These are phyloP conservation scores for Apiotrichum mycotoxinovorans DNA, from an alignment of 1,284 basidiomycete species.

Conservation along the genomic window DNA sequence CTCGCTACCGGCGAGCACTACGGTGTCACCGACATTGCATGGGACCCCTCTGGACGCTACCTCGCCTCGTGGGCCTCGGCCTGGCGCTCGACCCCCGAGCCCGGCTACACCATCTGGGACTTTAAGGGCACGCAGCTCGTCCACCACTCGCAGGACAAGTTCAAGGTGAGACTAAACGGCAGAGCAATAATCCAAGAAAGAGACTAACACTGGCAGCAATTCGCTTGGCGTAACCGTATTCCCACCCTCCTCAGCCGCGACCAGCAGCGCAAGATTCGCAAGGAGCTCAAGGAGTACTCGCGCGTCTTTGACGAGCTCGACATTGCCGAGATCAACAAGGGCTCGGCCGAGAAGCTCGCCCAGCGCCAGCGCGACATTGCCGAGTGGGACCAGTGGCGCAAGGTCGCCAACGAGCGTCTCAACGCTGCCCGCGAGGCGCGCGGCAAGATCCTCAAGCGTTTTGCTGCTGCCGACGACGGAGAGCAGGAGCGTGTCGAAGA, in stretches of 20 bases:
- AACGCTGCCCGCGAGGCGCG: conserved; percentile 35
- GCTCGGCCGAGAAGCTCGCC: conserved; percentile 88
- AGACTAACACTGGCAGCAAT: conserved; percentile 55
- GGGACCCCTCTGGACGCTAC: conserved; percentile 96
- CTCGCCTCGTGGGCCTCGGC: conserved; percentile 89
- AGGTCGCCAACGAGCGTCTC: conserved; percentile 39
- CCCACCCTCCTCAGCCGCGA: conserved; percentile 82
- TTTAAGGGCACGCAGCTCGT: conserved; percentile 90
- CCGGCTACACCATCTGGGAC: conserved; percentile 96
- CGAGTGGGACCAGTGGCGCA: conserved; percentile 96
- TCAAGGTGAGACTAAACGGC: conserved; percentile 58
- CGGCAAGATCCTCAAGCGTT: conserved; percentile 34
- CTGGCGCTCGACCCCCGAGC: conserved; percentile 93
- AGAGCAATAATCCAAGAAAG: no score
- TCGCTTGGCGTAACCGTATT: conserved; percentile 95
- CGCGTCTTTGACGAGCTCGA: conserved; percentile 95
- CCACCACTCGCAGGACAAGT: conserved; percentile 85
- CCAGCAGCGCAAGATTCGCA: conserved; percentile 76
- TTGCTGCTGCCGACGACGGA: conserved; percentile 52
- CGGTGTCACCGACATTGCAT: conserved; percentile 95
- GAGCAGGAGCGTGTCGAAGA: conserved; percentile 82
- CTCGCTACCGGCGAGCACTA: conserved; percentile 89
- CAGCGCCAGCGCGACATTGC: conserved; percentile 87
- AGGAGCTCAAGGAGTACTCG: conserved; percentile 89
- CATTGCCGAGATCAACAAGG: conserved; percentile 87